Conservation (phyloP, 192 early-diverging fungal species). For the Coemansia sp. region DNA sequence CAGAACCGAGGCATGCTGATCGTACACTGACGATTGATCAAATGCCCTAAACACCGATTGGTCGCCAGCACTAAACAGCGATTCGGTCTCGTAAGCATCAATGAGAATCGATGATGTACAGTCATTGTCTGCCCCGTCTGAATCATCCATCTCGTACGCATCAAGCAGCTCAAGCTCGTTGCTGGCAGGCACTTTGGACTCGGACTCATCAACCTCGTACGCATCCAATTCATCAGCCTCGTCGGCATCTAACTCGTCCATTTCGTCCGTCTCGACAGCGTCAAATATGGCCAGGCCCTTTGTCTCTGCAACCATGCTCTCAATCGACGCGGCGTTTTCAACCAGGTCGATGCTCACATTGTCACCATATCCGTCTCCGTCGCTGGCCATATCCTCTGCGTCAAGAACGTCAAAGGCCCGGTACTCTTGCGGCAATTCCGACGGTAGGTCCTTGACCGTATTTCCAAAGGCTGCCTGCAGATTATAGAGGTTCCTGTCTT, state of each 20-base stretch:
- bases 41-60: not conserved
- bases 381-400: slow-evolving; percentile 22
- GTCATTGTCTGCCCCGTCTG: not conserved
- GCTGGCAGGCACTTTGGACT: not conserved
- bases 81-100: slow-evolving; percentile 36
- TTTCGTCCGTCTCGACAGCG: not conserved
- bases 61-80: slow-evolving; percentile 5
- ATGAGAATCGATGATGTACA: slow-evolving; percentile 13
- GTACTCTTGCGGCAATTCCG: not conserved
- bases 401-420: slow-evolving; percentile 6
- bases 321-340: slow-evolving; percentile 25
- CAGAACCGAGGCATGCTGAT: slow-evolving; percentile 1
- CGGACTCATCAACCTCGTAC: not conserved
- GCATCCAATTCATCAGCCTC: not conserved
- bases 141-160: slow-evolving; percentile 20
- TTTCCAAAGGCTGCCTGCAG: too few relatives aligned
- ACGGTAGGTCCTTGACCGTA: not conserved
- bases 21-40: not conserved
- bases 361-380: not conserved
- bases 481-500: not conserved
- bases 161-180: slow-evolving; percentile 13
- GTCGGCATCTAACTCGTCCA: not conserved
- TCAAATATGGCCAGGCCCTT: not conserved
- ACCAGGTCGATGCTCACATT: slow-evolving; percentile 32
- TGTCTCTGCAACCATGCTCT: too few relatives aligned